These are phyloP conservation scores for Fraxinus quadrangulata DNA, from an alignment of 257 asterid genomes.

Conservation along the genomic window DNA sequence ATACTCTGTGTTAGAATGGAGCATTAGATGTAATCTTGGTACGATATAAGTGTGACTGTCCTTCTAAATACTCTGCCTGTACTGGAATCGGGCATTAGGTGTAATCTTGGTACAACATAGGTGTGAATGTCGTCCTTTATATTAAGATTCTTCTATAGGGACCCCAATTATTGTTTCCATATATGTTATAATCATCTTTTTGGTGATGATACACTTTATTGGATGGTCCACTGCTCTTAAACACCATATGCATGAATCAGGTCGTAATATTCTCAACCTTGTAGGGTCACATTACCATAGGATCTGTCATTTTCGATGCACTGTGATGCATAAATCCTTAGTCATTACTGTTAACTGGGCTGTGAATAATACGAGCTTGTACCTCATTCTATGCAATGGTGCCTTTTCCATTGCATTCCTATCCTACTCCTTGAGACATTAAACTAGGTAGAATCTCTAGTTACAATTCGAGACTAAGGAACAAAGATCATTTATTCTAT, in stretches of 20 bases:
- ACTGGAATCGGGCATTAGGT: slow-evolving; percentile 8
- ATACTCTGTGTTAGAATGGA: not conserved
- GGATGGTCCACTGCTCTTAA: slow-evolving; percentile 19
- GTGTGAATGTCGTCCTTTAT: slow-evolving; percentile 8
- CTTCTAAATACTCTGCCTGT: too few relatives aligned
- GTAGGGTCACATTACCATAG: not conserved
- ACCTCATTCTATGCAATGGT: not conserved
- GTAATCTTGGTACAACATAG: slow-evolving; percentile 12
- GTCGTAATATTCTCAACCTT: not conserved
- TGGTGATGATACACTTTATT: slow-evolving; percentile 26
- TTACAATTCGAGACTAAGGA: not conserved
- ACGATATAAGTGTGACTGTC: too few relatives aligned
- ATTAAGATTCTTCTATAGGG: not conserved
- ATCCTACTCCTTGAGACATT: too few relatives aligned
- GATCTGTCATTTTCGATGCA: not conserved
- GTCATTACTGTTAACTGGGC: not conserved
- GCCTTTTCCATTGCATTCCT: too few relatives aligned
- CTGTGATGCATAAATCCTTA: not conserved
- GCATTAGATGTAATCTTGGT: too few relatives aligned
- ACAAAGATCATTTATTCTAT: not conserved
- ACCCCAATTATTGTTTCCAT: slow-evolving; percentile 19
- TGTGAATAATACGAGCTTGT: not conserved
- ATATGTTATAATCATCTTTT: slow-evolving; percentile 12
- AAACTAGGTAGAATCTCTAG: not conserved
- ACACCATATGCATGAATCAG: not conserved